Conservation (phyloP, 306 rosid genomes). For the Crotalaria pallida region DNA sequence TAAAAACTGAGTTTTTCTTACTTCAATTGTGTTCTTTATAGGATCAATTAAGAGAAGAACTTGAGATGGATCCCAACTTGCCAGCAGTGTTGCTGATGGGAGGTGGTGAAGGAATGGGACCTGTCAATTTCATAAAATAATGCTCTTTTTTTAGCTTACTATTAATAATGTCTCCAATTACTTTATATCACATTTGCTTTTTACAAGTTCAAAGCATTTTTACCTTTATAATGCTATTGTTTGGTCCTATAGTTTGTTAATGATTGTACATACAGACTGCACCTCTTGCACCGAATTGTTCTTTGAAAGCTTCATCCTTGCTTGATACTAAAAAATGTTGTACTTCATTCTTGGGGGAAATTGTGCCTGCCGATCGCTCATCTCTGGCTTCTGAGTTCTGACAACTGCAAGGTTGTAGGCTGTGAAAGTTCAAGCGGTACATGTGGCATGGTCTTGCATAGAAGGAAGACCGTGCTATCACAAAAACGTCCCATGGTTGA, state of each 20-base stretch:
- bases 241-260: constrained; percentile 17
- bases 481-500: constrained; percentile 35
- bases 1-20: too few species aligned
- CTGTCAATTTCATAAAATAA: too few species aligned
- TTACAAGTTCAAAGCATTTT: too few species aligned
- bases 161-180: too few species aligned
- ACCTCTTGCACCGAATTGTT: constrained; percentile 28
- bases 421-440: constrained; percentile 32
- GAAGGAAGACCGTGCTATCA: constrained; percentile 32
- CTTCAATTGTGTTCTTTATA: too few species aligned
- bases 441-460: constrained; percentile 24
- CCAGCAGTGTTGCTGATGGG: too few species aligned
- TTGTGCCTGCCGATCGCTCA: constrained; percentile 80
- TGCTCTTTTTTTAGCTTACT: too few species aligned
- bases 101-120: too few species aligned
- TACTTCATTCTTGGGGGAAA: constrained; percentile 35
- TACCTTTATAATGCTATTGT: too few species aligned
- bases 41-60: too few species aligned
- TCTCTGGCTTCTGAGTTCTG: constrained; percentile 56
- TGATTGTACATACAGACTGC: constrained; percentile 45
- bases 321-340: constrained; percentile 28
- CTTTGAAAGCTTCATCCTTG: constrained; percentile 32
- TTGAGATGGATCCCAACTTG: too few species aligned
- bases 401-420: constrained; percentile 32
- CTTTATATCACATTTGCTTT: too few species aligned